Base-by-base conservation (phyloP, 371 early-diverging fungal species). In the Dinochytrium kinnereticum region DNA sequence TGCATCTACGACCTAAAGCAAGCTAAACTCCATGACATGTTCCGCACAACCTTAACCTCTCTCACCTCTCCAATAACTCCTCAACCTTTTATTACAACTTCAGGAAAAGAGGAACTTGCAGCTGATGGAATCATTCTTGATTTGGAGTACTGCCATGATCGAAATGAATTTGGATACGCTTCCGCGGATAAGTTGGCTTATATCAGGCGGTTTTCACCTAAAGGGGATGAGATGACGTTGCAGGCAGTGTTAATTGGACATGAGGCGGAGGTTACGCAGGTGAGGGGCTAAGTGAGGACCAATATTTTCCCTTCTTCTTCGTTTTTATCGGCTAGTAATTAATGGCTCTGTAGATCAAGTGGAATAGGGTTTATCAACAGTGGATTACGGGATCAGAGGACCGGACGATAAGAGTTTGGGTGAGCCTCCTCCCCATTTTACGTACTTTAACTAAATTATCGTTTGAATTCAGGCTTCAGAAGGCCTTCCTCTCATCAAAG, bases 331-430 rank as follows among this genome's bases (percentile, higher is more conserved):
- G 7, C 7, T 13, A 44, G 44, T 44, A 24, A 53, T 15, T 24
- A 21, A 26, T 28, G 61, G n/a, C n/a, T n/a, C n/a, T n/a, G 28
- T 66, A 81, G 79, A 80, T 86, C 31, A 74, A 77, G 55, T 87
- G 87, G 87, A 74, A 82, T 59, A 51, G 70, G 30, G 71, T 64
- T 1, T 28, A 74, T 33, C 61, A 76, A 34, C 83, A 82, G 64
- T 87, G 87, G 87, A 72, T 87, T 15, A 85, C 86, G 1, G 87
- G 84, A 19, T 83, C 84, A 1, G 87, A 87, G 70, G 87, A 87
- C 69, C 74, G 85, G 68, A 84, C 87, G 0, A 76, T 87, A 24
- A 73, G 87, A 17, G 78, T 85, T 3, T 84, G 84, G 84, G 80
- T 81, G 64, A 37, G 33, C 38, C 51, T 10, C 30, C 28, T 49